Conservation (phyloP, 768 basidiomycete genomes). For the Tubosaeta sp. region DNA sequence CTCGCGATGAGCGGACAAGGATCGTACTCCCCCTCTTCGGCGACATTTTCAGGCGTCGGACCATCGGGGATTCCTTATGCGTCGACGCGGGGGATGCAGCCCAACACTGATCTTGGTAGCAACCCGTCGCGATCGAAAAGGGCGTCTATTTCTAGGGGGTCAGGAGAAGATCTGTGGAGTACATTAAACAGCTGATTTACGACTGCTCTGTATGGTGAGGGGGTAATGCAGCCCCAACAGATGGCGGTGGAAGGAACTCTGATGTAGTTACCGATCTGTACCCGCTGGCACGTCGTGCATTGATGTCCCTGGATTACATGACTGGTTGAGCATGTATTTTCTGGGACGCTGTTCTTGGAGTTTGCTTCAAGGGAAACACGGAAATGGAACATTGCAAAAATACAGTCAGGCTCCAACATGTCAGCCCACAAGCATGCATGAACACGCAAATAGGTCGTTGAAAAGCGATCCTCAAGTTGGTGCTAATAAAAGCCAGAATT, state of each 20-base stretch:
- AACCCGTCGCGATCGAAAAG: slow-evolving; percentile 10
- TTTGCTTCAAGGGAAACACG: neutral
- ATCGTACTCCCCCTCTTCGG: slow-evolving; percentile 18
- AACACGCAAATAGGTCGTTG: neutral
- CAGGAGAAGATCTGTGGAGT: slow-evolving; percentile 15
- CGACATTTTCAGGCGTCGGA: slow-evolving; percentile 8
- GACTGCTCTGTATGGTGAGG: neutral
- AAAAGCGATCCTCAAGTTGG: neutral
- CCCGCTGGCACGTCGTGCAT: neutral
- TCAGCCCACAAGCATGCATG: too few species aligned
- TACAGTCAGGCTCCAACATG: too few species aligned
- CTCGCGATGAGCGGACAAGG: slow-evolving; percentile 12
- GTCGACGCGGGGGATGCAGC: slow-evolving; percentile 12
- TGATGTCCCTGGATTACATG: neutral
- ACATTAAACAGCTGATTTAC: slow-evolving; percentile 10
- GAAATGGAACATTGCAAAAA: neutral
- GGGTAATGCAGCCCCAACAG: neutral
- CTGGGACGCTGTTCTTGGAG: neutral
- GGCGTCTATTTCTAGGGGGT: slow-evolving; percentile 10
- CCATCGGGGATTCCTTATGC: slow-evolving; percentile 12
- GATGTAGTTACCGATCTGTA: neutral
- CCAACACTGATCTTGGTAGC: slow-evolving; percentile 7
- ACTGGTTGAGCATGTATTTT: neutral
- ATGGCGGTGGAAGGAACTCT: neutral
- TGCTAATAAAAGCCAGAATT: neutral